Conservation (phyloP, 352 stramenopile species). For the Halophytophthora batemanensis region DNA sequence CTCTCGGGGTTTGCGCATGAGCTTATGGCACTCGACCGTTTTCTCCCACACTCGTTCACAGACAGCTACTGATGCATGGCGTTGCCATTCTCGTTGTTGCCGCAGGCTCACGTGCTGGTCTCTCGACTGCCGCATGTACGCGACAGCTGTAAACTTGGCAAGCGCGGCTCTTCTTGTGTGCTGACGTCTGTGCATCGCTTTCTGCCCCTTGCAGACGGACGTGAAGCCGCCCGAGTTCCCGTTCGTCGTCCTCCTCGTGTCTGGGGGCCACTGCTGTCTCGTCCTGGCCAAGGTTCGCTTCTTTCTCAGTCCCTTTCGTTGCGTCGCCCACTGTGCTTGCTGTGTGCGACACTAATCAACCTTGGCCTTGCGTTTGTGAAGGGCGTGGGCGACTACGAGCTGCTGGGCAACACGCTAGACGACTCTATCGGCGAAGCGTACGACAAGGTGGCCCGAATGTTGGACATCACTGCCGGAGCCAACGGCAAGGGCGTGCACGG, state of each 20-base stretch:
- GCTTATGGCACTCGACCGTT: no score
- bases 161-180: background rate
- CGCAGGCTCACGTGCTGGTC: slow-evolving; percentile 94
- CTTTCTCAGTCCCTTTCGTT: background rate
- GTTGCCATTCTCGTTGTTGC: background rate
- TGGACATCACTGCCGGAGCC: slow-evolving; percentile 67
- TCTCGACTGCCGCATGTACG: slow-evolving; percentile 81
- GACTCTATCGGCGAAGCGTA: slow-evolving; percentile 98
- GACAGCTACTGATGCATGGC: background rate
- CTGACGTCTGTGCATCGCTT: background rate
- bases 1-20: no score
- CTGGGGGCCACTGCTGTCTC: slow-evolving; percentile 97
- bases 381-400: slow-evolving; percentile 90
- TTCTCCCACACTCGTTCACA: background rate
- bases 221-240: slow-evolving; percentile 85
- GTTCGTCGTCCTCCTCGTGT: slow-evolving; percentile 97
- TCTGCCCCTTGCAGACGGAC: slow-evolving; percentile 21
- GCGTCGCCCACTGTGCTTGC: background rate
- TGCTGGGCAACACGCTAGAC: slow-evolving; percentile 96
- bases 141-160: background rate
- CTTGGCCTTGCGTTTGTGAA: no score
- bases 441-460: slow-evolving; percentile 97
- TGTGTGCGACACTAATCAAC: slow-evolving; percentile 12
- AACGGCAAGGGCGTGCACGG: slow-evolving; percentile 66
- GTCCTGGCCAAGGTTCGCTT: slow-evolving; percentile 78